These are phyloP conservation scores for Leccinum olivaceopallidum DNA, from an alignment of 768 basidiomycete species.

Conservation along the genomic window DNA sequence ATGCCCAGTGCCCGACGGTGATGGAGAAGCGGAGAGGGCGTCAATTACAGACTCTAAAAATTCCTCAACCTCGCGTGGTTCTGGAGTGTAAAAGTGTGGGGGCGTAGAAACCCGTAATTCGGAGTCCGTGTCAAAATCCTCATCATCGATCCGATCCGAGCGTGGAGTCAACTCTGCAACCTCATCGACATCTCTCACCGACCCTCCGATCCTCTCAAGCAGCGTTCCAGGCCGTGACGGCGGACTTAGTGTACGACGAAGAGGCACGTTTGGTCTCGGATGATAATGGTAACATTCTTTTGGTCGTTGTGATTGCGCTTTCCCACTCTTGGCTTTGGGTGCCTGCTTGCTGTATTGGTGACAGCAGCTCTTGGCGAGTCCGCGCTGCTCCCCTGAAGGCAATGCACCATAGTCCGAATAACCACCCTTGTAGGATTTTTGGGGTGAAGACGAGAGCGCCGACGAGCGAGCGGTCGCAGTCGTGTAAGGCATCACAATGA, in stretches of 20 bases:
- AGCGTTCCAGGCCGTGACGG: slow-evolving; percentile 10
- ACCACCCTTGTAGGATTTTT: slow-evolving; percentile 5
- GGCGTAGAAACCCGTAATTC: slow-evolving; percentile 2
- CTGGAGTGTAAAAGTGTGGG: slow-evolving; percentile 20
- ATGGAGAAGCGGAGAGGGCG: slow-evolving; percentile 1
- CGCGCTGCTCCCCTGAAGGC: not conserved
- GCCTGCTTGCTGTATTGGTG: not conserved
- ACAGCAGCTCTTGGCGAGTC: not conserved
- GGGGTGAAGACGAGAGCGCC: slow-evolving; percentile 1
- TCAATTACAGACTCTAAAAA: slow-evolving; percentile 29
- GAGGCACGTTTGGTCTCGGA: slow-evolving; percentile 6
- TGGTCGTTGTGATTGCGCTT: not conserved
- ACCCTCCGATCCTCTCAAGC: slow-evolving; percentile 24
- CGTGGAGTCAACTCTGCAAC: slow-evolving; percentile 1
- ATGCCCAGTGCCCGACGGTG: not conserved
- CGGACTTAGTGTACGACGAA: slow-evolving; percentile 19
- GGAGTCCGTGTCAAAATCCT: not conserved
- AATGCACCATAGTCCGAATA: not conserved
- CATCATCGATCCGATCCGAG: slow-evolving; percentile 12
- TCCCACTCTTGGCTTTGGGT: slow-evolving; percentile 11
- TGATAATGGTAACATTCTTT: not conserved
- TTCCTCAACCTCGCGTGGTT: slow-evolving; percentile 26
- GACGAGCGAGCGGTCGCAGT: slow-evolving; percentile 5
- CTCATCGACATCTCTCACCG: slow-evolving; percentile 1
- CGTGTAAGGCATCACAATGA: slow-evolving; percentile 5